Percentiles rank a stretch among this genome's conserved stretches.
Conservation (phyloP, 305 asterid genomes). For the Fraxinus velutina region DNA sequence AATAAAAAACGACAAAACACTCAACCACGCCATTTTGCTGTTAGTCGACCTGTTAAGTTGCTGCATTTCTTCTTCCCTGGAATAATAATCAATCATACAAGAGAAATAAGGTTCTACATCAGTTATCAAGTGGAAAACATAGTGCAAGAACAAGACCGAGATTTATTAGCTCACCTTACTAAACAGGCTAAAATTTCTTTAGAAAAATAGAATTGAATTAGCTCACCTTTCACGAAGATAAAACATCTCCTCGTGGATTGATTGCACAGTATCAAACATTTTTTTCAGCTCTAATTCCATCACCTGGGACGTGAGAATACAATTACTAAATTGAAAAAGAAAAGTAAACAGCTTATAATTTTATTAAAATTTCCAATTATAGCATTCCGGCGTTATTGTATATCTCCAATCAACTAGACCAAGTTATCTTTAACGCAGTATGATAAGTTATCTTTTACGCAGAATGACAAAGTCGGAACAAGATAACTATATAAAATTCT, state of each 20-base stretch:
- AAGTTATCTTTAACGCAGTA: background rate
- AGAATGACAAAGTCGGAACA: background rate
- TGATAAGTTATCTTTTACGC: background rate
- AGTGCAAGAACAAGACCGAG: background rate
- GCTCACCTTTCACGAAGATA: conserved; percentile 81
- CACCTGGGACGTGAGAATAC: conserved; percentile 33
- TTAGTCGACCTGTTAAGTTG: conserved; percentile 65
- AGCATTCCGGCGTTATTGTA: background rate
- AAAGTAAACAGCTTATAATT: background rate
- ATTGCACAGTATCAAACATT: conserved; percentile 71
- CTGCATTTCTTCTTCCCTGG: conserved; percentile 94
- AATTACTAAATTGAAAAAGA: background rate
- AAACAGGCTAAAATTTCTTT: background rate
- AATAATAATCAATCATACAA: conserved; percentile 2
- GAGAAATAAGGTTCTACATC: background rate
- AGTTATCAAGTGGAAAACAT: background rate
- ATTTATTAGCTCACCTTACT: background rate
- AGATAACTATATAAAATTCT: background rate
- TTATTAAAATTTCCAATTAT: background rate
- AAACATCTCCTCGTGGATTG: conserved; percentile 86
- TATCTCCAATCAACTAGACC: background rate
- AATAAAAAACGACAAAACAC: conserved; percentile 60
- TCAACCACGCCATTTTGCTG: conserved; percentile 73
- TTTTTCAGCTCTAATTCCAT: conserved; percentile 92
- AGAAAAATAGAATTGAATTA: background rate